Base-by-base conservation (phyloP, 1,139 yeast genomes). In the Blastobotrys petasosporus region DNA sequence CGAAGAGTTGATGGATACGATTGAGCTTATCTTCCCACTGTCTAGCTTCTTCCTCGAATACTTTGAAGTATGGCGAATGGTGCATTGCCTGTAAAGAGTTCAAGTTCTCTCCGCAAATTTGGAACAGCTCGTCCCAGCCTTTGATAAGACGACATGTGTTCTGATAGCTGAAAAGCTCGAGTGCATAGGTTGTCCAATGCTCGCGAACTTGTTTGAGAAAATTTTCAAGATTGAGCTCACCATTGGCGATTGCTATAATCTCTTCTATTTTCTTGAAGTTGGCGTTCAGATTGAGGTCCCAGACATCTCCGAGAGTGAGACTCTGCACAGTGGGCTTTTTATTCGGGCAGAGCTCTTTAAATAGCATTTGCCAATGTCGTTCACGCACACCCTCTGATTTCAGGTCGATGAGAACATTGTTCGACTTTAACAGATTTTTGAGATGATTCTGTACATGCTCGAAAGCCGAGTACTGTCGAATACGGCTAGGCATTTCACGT, bases 391-490 rank as follows among this genome's bases (percentile, higher is more conserved):
- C 73, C 0, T 76, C 83, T 12, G 77, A 73, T 51, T 74, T 77
- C 51, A 88, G 65, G 5, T 76, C 80, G 0, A 67, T 56, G 1
- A 85, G 43, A 9, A 72, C 49, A 1, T 76, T 63, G 28, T 70
- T 66, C 3, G 68, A 62, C 45, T 70, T 69, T 25, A 75, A 54
- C 32, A 74, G 61, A 2, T 61, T 57, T 48, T 75, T 75, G 4
- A 85, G 62, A 0, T 61, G 58, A 11, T 64, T 65, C 52, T 79
- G 80, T 29, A 82, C 70, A 36, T 75, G 75, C 52, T 77, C 83
- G 59, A 82, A 83, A 0, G 90, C 87, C 1, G 80, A 69, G 59
- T 85, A 84, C 52, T 82, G 88, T 6, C 87, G 73, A 16, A 82
- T 71, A 15, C 75, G 70, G 0, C 74, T 65, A 0, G 94, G 85